phyloP scores from a whole-genome alignment of 306 rosid species.

The Rubus idaeus region DNA sequence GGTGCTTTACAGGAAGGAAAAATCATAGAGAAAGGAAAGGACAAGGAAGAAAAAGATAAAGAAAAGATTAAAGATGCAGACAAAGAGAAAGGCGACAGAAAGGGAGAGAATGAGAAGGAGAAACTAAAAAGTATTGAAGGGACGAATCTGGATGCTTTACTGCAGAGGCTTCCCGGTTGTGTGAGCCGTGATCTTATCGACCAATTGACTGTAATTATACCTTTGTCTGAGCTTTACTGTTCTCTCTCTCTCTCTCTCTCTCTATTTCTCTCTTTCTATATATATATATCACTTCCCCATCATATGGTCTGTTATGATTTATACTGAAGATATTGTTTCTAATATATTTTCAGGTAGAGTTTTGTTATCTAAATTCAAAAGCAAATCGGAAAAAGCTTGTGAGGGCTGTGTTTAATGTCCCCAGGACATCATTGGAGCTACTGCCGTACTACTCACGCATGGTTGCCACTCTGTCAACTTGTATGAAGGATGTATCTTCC shows the following conservation, averaged over 20 bases:
- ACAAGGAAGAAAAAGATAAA: conserved; percentile 73
- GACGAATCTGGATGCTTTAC: conserved; percentile 89
- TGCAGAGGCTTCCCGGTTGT: conserved; percentile 97
- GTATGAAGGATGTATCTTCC: conserved; percentile 94
- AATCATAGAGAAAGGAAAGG: conserved; percentile 63
- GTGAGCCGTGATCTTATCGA: conserved; percentile 99
- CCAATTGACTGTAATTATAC: conserved; percentile 77
- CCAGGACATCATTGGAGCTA: conserved; percentile 93
- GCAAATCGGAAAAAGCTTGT: conserved; percentile 88
- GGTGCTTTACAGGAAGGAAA: conserved; percentile 58
- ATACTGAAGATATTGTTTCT: conserved; percentile 22
- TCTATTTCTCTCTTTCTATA: not conserved
- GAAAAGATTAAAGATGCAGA: conserved; percentile 78
- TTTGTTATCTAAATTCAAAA: conserved; percentile 95
- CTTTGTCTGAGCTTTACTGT: conserved; percentile 23
- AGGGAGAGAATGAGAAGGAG: conserved; percentile 85
- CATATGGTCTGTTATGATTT: not conserved
- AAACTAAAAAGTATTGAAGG: conserved; percentile 87
- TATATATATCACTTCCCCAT: not conserved
- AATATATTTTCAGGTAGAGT: conserved; percentile 71
- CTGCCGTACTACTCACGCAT: conserved; percentile 93
- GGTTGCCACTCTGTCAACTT: conserved; percentile 93
- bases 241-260: not conserved
- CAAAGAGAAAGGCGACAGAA: conserved; percentile 75
- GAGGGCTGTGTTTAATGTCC: conserved; percentile 92